These are phyloP conservation scores for Alternaria brassicae DNA, from an alignment of 2,329 filamentous ascomycete species.

Conservation along the genomic window DNA sequence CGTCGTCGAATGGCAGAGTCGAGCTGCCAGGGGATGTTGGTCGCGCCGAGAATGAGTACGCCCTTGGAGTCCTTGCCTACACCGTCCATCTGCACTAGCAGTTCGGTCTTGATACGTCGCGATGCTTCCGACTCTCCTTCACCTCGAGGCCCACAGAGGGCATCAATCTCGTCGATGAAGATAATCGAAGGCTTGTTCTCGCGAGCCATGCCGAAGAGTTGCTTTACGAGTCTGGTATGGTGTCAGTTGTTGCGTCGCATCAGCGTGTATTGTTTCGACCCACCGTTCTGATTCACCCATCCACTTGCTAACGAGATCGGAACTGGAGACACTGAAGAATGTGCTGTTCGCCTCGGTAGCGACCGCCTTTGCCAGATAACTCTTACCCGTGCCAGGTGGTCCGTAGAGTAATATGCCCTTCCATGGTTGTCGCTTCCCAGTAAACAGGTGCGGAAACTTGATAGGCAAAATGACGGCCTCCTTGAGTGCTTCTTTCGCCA, in stretches of 20 bases:
- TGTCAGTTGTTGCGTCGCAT: constrained; percentile 13
- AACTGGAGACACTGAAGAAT: constrained; percentile 98
- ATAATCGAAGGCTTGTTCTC: constrained; percentile 99
- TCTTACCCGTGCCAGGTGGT: constrained; percentile 96
- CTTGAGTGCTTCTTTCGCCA: constrained; percentile 94
- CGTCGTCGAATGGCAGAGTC: constrained; percentile 94
- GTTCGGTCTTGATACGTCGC: constrained; percentile 95
- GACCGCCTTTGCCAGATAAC: constrained; percentile 95
- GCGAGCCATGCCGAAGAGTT: constrained; percentile 95
- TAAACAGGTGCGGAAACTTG: constrained; percentile 96
- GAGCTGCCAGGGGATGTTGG: constrained; percentile 98
- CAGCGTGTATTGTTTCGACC: constrained; percentile 20
- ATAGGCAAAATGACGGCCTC: constrained; percentile 98
- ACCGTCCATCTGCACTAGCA: constrained; percentile 99
- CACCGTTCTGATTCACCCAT: constrained; percentile 99
- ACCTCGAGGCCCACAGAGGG: constrained; percentile 87
- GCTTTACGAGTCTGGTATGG: constrained; percentile 79
- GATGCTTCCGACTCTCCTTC: constrained; percentile 99
- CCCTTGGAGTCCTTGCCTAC: constrained; percentile 95
- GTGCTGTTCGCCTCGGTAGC: constrained; percentile 98
- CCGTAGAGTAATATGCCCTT: constrained; percentile 97
- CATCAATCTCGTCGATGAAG: constrained; percentile 98
- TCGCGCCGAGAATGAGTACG: constrained; percentile 92
- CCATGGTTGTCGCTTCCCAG: constrained; percentile 96
- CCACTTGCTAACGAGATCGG: constrained; percentile 98